A percentile compares a stretch with the other conserved stretches of the same genome.
These are phyloP conservation scores for Sclerospora graminicola DNA, from an alignment of 352 stramenopile species.

Conservation along the genomic window DNA sequence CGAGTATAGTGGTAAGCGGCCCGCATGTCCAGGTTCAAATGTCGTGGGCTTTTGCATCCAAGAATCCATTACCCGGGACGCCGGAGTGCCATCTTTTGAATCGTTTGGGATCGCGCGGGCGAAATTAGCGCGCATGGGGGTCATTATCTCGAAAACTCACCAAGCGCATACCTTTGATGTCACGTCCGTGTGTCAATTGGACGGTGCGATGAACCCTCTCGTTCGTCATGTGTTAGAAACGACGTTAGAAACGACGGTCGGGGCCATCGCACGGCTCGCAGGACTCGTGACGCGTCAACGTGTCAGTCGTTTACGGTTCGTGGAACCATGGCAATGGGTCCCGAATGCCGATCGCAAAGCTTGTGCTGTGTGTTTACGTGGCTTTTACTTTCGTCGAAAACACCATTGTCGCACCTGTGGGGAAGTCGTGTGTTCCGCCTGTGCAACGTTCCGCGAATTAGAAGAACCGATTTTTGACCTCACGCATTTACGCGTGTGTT, in stretches of 20 bases:
- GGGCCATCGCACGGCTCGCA: constrained; percentile 29
- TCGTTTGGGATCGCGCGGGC: constrained; percentile 47
- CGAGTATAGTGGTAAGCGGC: constrained; percentile 61
- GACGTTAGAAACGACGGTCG: constrained; percentile 54
- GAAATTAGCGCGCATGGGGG: constrained; percentile 43
- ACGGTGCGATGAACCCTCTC: constrained; percentile 39
- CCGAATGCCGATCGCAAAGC: constrained; percentile 60
- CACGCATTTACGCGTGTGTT: constrained; percentile 53
- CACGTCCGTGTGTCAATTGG: constrained; percentile 64
- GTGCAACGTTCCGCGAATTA: constrained; percentile 41
- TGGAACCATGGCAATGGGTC: constrained; percentile 76
- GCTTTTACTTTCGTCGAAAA: constrained; percentile 67
- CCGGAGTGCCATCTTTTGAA: constrained; percentile 49
- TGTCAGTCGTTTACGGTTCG: constrained; percentile 54
- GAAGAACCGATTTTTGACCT: constrained; percentile 67
- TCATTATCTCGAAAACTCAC: constrained; percentile 59
- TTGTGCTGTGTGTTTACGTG: constrained; percentile 56
- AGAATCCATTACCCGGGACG: constrained; percentile 49
- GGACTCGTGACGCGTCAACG: constrained; percentile 49
- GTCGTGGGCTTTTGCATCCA: constrained; percentile 69
- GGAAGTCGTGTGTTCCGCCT: constrained; percentile 63
- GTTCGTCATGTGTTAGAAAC: constrained; percentile 38
- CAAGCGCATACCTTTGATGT: constrained; percentile 47
- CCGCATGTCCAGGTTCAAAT: constrained; percentile 31
- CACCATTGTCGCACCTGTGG: constrained; percentile 64